Conservation (phyloP, 352 stramenopile species). For the Pythium scleroteichum region DNA sequence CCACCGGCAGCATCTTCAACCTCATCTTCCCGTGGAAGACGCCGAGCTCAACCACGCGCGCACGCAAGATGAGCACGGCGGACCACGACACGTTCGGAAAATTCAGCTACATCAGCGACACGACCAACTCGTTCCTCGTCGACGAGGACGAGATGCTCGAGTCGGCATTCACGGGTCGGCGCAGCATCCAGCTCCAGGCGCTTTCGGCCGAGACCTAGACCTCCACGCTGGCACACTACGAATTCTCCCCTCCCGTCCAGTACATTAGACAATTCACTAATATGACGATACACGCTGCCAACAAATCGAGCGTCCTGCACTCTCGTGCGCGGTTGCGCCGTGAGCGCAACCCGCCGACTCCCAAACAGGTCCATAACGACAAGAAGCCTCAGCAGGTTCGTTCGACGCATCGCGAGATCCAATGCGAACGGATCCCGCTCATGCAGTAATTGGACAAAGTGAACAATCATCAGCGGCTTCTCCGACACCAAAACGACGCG, state of each 20-base stretch:
- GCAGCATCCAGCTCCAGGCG: conserved; percentile 83
- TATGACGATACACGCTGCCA: conserved; percentile 13
- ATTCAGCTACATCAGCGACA: conserved; percentile 89
- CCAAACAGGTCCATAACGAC: too few species aligned
- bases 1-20: conserved; percentile 79
- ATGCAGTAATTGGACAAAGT: conserved; percentile 33
- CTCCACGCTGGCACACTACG: not conserved
- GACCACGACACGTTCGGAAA: conserved; percentile 78
- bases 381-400: conserved; percentile 28
- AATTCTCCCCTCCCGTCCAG: conserved; percentile 1
- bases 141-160: conserved; percentile 90
- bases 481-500: not conserved
- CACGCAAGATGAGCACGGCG: conserved; percentile 47
- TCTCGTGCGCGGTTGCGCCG: too few species aligned
- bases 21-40: conserved; percentile 83
- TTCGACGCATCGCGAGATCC: conserved; percentile 20
- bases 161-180: conserved; percentile 75
- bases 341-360: too few species aligned
- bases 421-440: conserved; percentile 23
- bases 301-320: too few species aligned
- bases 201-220: conserved; percentile 65
- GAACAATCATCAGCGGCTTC: conserved; percentile 26
- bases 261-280: conserved; percentile 21
- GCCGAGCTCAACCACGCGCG: conserved; percentile 43
- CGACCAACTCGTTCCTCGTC: conserved; percentile 86